A percentile compares a stretch with the other conserved stretches of the same genome.
Evolutionary conservation across 306 rosid genomes (phyloP).

Genomic region (Glycine tomentella): DNA sequence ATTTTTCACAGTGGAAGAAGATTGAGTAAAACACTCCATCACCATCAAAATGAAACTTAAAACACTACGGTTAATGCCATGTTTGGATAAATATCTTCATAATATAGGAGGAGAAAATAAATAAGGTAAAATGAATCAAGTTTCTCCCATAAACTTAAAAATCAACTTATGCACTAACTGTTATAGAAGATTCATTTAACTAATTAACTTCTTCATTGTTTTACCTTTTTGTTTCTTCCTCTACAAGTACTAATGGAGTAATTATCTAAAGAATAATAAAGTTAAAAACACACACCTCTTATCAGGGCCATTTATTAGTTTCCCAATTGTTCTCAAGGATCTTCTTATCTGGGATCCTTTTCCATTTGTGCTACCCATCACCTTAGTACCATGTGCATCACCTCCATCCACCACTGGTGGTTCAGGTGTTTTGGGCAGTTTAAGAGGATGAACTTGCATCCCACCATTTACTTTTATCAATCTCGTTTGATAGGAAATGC

Average conservation of each 20-base stretch:
- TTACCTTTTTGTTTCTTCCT: background rate
- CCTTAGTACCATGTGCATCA: constrained; percentile 51
- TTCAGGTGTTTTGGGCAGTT: constrained; percentile 74
- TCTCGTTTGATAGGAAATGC: constrained; percentile 55
- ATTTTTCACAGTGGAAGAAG: constrained; percentile 36
- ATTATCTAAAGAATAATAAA: background rate
- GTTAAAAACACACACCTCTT: constrained; percentile 60
- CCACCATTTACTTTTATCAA: constrained; percentile 50
- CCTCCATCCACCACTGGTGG: constrained; percentile 46
- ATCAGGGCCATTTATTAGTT: constrained; percentile 87
- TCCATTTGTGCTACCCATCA: constrained; percentile 57
- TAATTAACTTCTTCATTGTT: background rate
- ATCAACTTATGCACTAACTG: background rate
- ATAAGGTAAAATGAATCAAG: background rate
- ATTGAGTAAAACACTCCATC: background rate
- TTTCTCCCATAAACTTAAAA: background rate
- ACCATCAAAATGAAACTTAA: background rate
- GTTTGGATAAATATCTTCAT: background rate
- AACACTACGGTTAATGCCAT: background rate
- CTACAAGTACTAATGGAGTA: background rate
- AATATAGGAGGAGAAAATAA: no score
- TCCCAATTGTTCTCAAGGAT: constrained; percentile 89
- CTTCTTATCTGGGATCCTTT: constrained; percentile 87
- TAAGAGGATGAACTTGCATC: constrained; percentile 60
- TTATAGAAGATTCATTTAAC: background rate